A percentile compares a stretch with the other conserved stretches of the same genome.
These are phyloP conservation scores for Isabelozyma gotoi DNA, from an alignment of 805 yeast species.

Conservation along the genomic window DNA sequence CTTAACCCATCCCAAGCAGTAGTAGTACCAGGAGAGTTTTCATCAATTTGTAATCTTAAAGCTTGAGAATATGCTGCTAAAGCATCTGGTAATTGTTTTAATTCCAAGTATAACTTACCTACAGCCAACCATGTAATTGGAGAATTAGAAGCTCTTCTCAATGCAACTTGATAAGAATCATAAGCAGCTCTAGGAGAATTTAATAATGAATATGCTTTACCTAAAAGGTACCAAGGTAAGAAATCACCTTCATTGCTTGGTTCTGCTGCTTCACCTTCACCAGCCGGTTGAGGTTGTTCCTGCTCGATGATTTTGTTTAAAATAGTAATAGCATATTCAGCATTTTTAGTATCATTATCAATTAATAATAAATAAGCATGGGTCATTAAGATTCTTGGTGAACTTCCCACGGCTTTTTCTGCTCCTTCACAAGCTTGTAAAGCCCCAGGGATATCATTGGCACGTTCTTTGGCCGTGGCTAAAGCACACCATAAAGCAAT, in stretches of 20 bases:
- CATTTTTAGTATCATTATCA: constrained; percentile 14
- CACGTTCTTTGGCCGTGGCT: constrained; percentile 51
- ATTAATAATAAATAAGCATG: constrained; percentile 49
- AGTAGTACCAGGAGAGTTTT: constrained; percentile 47
- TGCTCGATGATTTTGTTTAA: constrained; percentile 30
- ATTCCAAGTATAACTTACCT: constrained; percentile 57
- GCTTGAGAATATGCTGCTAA: constrained; percentile 69
- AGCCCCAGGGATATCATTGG: constrained; percentile 50
- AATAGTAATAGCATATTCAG: constrained; percentile 34
- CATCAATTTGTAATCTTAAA: constrained; percentile 49
- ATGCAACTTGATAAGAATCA: constrained; percentile 54
- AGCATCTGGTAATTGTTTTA: constrained; percentile 64
- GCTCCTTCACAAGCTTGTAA: constrained; percentile 50
- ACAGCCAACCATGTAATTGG: constrained; percentile 70
- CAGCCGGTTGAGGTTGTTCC: constrained; percentile 18
- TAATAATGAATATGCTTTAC: constrained; percentile 48
- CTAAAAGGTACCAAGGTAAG: constrained; percentile 57
- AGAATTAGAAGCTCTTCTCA: constrained; percentile 49
- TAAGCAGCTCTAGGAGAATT: constrained; percentile 53
- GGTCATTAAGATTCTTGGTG: constrained; percentile 44
- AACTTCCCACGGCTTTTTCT: constrained; percentile 42
- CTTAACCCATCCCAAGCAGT: constrained; percentile 66
- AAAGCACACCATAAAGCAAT: constrained; percentile 54
- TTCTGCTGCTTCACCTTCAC: constrained; percentile 8
- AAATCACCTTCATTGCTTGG: constrained; percentile 44